These are phyloP conservation scores for Daldinia concentrica DNA, from an alignment of 495 filamentous ascomycete species.

Conservation along the genomic window DNA sequence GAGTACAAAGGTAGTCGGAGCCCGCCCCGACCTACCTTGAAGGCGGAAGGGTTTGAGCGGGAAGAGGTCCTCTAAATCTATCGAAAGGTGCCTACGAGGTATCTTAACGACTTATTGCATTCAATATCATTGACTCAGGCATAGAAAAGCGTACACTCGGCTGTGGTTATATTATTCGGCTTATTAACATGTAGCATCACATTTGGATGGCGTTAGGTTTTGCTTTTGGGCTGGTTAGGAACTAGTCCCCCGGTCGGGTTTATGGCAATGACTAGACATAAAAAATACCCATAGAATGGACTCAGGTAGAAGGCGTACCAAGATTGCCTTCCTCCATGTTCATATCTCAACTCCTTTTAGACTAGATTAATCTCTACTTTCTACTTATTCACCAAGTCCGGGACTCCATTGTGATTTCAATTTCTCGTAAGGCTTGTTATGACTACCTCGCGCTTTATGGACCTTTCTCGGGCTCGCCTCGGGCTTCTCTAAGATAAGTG, in stretches of 20 bases:
- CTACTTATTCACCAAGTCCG: neutral
- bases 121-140: neutral
- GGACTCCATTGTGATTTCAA: slow-evolving; percentile 39
- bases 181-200: slow-evolving; percentile 11
- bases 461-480: neutral
- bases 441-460: neutral
- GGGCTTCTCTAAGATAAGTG: neutral
- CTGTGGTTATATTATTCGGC: slow-evolving; percentile 8
- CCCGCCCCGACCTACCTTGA: slow-evolving; percentile 71
- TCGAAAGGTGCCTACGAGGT: neutral
- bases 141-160: slow-evolving; percentile 1
- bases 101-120: slow-evolving; percentile 1
- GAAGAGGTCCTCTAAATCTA: slow-evolving; percentile 74
- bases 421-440: neutral
- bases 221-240: slow-evolving; percentile 11
- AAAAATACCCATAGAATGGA: slow-evolving; percentile 38
- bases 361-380: slow-evolving; percentile 30
- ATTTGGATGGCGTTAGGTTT: slow-evolving; percentile 24
- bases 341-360: slow-evolving; percentile 17
- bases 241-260: slow-evolving; percentile 18
- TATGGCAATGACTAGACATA: slow-evolving; percentile 2
- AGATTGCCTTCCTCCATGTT: neutral
- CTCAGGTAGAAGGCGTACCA: neutral
- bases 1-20: slow-evolving; percentile 69
- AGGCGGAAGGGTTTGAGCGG: slow-evolving; percentile 81